Evolutionary conservation across 2,329 filamentous ascomycete species (phyloP).

Genomic region (Fusarium phyllophilum): DNA sequence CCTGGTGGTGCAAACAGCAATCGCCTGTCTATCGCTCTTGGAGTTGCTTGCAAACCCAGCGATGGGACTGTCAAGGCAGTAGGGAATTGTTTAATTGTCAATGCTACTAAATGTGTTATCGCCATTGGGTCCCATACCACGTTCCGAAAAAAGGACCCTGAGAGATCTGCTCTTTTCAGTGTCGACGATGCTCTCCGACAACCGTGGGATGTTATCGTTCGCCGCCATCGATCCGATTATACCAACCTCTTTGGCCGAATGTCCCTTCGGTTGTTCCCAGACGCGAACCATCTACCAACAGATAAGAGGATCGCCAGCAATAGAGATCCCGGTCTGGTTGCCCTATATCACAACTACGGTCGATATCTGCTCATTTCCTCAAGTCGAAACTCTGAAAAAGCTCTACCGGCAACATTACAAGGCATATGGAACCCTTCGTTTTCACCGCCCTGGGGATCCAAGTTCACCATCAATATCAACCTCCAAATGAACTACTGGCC

Average conservation of each 20-base stretch:
- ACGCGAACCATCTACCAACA: slow-evolving; percentile 36
- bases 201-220: slow-evolving; percentile 22
- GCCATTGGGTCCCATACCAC: slow-evolving; percentile 39
- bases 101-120: slow-evolving; percentile 20
- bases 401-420: slow-evolving; percentile 49
- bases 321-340: slow-evolving; percentile 42
- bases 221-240: slow-evolving; percentile 36
- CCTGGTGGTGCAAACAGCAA: slow-evolving; percentile 39
- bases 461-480: slow-evolving; percentile 64
- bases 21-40: slow-evolving; percentile 24
- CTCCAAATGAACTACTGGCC: slow-evolving; percentile 65
- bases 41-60: not conserved
- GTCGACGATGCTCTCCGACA: slow-evolving; percentile 36
- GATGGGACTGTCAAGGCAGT: slow-evolving; percentile 16
- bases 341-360: slow-evolving; percentile 47
- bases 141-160: slow-evolving; percentile 34
- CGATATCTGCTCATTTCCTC: slow-evolving; percentile 47
- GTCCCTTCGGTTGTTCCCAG: slow-evolving; percentile 34
- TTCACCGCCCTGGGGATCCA: slow-evolving; percentile 55
- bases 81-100: slow-evolving; percentile 31
- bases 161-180: slow-evolving; percentile 32
- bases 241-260: slow-evolving; percentile 22
- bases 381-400: slow-evolving; percentile 34
- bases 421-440: slow-evolving; percentile 50
- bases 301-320: slow-evolving; percentile 23